Evolutionary conservation across 2,329 filamentous ascomycete species (phyloP), one percentile per base, ranked within the genome.

Genomic region (Metarhizium rileyi): DNA sequence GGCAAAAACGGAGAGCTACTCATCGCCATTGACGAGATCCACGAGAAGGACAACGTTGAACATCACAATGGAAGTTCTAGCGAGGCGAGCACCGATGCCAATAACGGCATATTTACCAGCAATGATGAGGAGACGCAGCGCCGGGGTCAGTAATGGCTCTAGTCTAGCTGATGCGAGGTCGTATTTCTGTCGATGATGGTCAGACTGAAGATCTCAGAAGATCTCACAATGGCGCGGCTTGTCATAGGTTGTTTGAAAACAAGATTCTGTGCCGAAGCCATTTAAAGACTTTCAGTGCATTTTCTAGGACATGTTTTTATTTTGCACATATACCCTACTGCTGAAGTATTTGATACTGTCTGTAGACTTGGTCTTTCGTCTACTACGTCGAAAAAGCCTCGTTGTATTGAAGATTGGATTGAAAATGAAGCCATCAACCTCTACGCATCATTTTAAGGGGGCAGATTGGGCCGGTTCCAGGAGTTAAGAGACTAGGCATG

Each of bases 1-100:
- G 78, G 76, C 52, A 78, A 77, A 68, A 71, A 81, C 50, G 79
- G 79, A 54, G 75, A 81, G 61, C 61, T 79, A 41, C 70, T 82
- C 41, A 72, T 78, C 38, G 58, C 68, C 3, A 65, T 73, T 45
- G 68, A 71, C 20, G 66, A 71, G 47, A 61, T 60, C 10, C 68
- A 70, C 10, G 72, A 74, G 53, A 65, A 68, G 53, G 55, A 47
- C 3, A 54, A 53, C 23, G 50, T 51, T 4, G 60, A 64, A 50
- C 60, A 67, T 47, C 56, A 56, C 35, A 64, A 55, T 38, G 57
- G 57, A 25, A 62, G 55, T 50, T 51, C 55, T 6, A 66, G 61
- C 36, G 61, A 59, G n/a, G 53, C 53, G 6, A 58, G 54, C 22
- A 47, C 46, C 12, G 52, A 50, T 9, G 48, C 54, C 7, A 57